These are phyloP conservation scores for Lepidopterella palustris DNA, from an alignment of 495 filamentous ascomycete genomes.

Conservation along the genomic window DNA sequence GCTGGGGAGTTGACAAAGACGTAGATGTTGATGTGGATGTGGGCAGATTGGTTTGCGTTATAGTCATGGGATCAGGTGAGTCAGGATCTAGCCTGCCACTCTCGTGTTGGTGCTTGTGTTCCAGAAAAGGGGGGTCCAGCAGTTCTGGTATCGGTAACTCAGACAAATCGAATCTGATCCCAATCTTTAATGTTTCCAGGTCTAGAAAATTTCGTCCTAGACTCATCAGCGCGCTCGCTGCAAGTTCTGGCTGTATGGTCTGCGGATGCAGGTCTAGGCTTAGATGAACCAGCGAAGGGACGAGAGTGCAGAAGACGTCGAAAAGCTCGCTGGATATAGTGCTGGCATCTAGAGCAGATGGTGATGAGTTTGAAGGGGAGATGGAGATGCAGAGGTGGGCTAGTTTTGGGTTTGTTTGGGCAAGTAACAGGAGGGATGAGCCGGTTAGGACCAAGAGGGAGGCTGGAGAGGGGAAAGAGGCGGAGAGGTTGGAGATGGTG, in stretches of 20 bases:
- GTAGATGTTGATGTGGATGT: not conserved
- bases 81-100: too few species aligned
- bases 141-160: too few species aligned
- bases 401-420: slow-evolving; percentile 4
- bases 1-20: too few species aligned
- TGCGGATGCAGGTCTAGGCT: slow-evolving; percentile 18
- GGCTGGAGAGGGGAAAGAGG: slow-evolving; percentile 11
- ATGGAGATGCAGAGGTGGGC: slow-evolving; percentile 18
- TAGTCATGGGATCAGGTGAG: too few species aligned
- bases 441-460: slow-evolving; percentile 8
- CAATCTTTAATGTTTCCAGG: not conserved
- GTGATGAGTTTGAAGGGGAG: too few species aligned
- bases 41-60: too few species aligned
- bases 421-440: not conserved
- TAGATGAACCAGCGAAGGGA: slow-evolving; percentile 9
- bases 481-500: slow-evolving; percentile 13
- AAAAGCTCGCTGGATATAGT: slow-evolving; percentile 12
- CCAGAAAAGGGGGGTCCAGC: too few species aligned
- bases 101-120: too few species aligned
- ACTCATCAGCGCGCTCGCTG: slow-evolving; percentile 11
- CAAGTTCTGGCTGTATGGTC: slow-evolving; percentile 1
- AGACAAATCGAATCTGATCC: not conserved
- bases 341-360: slow-evolving; percentile 16
- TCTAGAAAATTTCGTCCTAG: slow-evolving; percentile 1
- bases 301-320: slow-evolving; percentile 9